A percentile compares a stretch with the other conserved stretches of the same genome.
These are phyloP conservation scores for Lepidium aucheri DNA, from an alignment of 345 rosid species.

Conservation along the genomic window DNA sequence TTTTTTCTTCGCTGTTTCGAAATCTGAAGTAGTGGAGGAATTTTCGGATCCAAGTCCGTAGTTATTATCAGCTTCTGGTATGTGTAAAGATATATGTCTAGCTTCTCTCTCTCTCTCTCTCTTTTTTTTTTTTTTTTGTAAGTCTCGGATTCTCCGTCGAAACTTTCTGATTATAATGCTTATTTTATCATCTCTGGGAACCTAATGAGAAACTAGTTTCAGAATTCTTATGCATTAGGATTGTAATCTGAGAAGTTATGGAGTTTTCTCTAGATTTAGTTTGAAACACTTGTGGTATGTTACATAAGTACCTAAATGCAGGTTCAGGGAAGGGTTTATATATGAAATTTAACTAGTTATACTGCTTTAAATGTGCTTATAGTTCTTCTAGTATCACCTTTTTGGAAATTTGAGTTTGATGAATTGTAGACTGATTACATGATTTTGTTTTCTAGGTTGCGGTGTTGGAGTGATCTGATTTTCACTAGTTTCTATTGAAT, in stretches of 20 bases:
- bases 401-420: not conserved
- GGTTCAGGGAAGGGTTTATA: not conserved
- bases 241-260: not conserved
- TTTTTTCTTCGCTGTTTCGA: not conserved
- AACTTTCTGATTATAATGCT: not conserved
- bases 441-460: not conserved
- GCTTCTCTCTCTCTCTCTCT: not conserved
- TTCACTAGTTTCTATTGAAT: not conserved
- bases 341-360: not conserved
- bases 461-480: not conserved
- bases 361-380: not conserved
- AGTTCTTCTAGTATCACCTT: not conserved
- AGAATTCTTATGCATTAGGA: not conserved
- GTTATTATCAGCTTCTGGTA: not conserved
- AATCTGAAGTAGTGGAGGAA: not conserved
- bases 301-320: not conserved
- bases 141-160: not conserved
- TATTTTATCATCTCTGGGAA: not conserved
- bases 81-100: not conserved
- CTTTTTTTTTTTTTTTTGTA: no score
- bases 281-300: not conserved
- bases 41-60: not conserved
- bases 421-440: conserved; percentile 7
- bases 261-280: not conserved
- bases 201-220: not conserved